These are phyloP conservation scores for Ogataea polymorpha DNA, from an alignment of 805 yeast species.

Conservation along the genomic window DNA sequence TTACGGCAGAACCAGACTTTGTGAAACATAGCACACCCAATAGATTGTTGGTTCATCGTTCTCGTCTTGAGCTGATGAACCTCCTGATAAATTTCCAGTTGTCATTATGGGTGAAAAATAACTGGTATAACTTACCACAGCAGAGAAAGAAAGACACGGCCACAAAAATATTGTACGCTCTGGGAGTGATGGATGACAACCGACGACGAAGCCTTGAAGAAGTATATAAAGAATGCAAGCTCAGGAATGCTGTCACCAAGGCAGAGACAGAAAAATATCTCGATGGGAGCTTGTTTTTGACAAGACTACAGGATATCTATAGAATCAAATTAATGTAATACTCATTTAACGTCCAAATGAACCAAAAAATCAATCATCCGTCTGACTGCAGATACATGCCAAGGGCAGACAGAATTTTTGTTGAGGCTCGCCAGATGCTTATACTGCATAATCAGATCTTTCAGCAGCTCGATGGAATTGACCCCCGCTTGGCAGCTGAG, in stretches of 20 bases:
- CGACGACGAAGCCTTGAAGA: conserved; percentile 6
- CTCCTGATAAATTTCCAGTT: conserved; percentile 16
- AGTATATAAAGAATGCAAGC: conserved; percentile 6
- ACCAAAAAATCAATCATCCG: conserved; percentile 56
- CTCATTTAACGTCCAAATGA: conserved; percentile 49
- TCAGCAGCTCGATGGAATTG: conserved; percentile 52
- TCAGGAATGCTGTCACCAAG: background rate
- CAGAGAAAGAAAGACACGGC: background rate
- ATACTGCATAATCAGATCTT: conserved; percentile 55
- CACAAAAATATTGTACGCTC: conserved; percentile 3
- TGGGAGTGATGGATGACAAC: conserved; percentile 8
- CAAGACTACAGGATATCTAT: conserved; percentile 5
- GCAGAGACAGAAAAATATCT: background rate
- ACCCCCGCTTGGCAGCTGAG: conserved; percentile 72
- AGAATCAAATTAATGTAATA: background rate
- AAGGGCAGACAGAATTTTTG: conserved; percentile 44
- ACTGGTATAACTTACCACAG: conserved; percentile 8
- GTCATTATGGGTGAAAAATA: conserved; percentile 15
- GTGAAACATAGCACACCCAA: background rate
- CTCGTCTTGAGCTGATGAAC: conserved; percentile 5
- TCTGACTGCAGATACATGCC: conserved; percentile 70
- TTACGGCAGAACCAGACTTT: conserved; percentile 9
- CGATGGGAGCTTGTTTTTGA: background rate
- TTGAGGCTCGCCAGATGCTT: conserved; percentile 42
- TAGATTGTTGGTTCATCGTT: background rate